These are phyloP conservation scores for Protomyces lactucae-debilis DNA, from an alignment of 1,139 yeast species.

Conservation along the genomic window DNA sequence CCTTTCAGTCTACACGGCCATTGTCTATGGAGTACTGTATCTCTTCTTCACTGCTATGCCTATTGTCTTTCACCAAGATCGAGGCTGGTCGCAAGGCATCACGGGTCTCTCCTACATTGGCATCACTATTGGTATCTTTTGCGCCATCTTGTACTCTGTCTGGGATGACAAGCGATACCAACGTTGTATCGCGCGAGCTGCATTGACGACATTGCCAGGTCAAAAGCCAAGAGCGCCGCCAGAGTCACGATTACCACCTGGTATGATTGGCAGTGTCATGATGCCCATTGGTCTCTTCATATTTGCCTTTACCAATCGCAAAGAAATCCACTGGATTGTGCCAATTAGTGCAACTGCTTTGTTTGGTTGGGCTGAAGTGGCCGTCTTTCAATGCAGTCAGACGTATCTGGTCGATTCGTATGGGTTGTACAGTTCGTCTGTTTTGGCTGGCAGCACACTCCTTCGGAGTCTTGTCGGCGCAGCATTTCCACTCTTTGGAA, in stretches of 20 bases:
- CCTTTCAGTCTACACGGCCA: slow-evolving; percentile 42
- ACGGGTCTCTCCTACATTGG: slow-evolving; percentile 78
- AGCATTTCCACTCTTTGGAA: slow-evolving; percentile 21
- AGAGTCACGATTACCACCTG: slow-evolving; percentile 71
- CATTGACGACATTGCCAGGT: background rate
- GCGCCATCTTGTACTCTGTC: slow-evolving; percentile 39
- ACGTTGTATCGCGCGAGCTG: background rate
- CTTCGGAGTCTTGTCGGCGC: slow-evolving; percentile 51
- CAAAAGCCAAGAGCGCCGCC: slow-evolving; percentile 59
- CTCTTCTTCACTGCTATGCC: slow-evolving; percentile 69
- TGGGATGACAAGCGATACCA: background rate
- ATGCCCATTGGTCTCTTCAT: slow-evolving; percentile 69
- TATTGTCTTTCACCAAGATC: slow-evolving; percentile 59
- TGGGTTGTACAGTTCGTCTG: slow-evolving; percentile 70
- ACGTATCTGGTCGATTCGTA: slow-evolving; percentile 70
- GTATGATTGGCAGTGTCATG: slow-evolving; percentile 63
- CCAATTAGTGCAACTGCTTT: slow-evolving; percentile 73
- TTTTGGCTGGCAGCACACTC: slow-evolving; percentile 62
- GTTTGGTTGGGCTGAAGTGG: slow-evolving; percentile 56
- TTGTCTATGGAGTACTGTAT: slow-evolving; percentile 61
- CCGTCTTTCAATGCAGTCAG: slow-evolving; percentile 41
- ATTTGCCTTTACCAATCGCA: slow-evolving; percentile 72
- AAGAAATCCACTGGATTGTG: slow-evolving; percentile 66
- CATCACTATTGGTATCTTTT: slow-evolving; percentile 60
- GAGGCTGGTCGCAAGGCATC: slow-evolving; percentile 62